Percentiles rank a stretch among this genome's conserved stretches.
These are phyloP conservation scores for Mycena amicta DNA, from an alignment of 768 basidiomycete genomes.

Conservation along the genomic window DNA sequence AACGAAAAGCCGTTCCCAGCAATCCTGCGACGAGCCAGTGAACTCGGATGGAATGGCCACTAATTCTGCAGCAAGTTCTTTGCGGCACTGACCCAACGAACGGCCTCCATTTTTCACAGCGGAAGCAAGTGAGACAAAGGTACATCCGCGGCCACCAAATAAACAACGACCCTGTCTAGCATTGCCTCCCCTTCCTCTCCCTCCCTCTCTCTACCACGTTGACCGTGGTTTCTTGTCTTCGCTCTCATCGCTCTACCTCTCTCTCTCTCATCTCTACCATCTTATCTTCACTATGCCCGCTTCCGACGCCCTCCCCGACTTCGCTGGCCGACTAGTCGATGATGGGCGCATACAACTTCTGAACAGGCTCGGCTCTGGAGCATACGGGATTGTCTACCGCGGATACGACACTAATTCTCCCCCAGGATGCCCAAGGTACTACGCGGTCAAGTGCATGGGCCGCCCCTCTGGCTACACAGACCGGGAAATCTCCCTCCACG, in stretches of 20 bases:
- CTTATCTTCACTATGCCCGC: not conserved
- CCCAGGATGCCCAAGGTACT: not conserved
- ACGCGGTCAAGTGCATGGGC: slow-evolving; percentile 56
- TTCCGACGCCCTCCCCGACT: not conserved
- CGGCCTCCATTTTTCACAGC: no score
- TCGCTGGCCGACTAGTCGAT: slow-evolving; percentile 1
- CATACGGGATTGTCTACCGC: slow-evolving; percentile 2
- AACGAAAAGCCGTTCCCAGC: no score
- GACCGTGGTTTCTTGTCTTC: not conserved
- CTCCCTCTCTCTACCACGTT: not conserved
- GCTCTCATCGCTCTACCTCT: no score
- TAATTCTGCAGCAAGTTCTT: no score
- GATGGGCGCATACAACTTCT: slow-evolving; percentile 1
- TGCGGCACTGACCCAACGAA: no score
- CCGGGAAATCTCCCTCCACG: slow-evolving; percentile 47
- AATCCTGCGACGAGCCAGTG: no score
- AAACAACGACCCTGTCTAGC: no score
- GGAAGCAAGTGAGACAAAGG: no score
- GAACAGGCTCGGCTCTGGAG: not conserved
- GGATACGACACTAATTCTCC: slow-evolving; percentile 1
- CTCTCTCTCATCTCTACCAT: no score
- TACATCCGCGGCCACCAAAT: no score
- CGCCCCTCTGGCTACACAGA: slow-evolving; percentile 43
- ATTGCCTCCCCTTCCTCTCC: not conserved
- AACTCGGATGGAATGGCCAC: no score